Conservation (phyloP, 1,139 yeast genomes). For the Candida pseudoviswanathii region DNA sequence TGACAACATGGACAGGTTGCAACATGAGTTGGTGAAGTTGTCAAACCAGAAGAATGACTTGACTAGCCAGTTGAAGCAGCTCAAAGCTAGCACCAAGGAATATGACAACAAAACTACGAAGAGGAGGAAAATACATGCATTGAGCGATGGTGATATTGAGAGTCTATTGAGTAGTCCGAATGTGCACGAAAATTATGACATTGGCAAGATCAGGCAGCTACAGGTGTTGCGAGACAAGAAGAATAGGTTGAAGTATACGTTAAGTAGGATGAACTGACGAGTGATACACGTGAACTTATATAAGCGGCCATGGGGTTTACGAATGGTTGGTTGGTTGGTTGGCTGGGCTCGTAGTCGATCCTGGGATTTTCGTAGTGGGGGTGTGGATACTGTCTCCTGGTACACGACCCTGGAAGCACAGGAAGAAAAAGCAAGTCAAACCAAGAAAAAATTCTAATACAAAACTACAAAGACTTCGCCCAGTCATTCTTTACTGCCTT, state of each 20-base stretch:
- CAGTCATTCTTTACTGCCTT: not conserved
- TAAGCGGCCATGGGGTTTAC: no score
- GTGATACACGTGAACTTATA: not conserved
- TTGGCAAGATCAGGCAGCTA: slow-evolving; percentile 31
- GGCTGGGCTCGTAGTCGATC: not conserved
- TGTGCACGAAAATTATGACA: slow-evolving; percentile 15
- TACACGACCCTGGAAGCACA: not conserved
- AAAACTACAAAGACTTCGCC: no score
- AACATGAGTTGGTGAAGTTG: slow-evolving; percentile 33
- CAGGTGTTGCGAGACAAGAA: slow-evolving; percentile 38
- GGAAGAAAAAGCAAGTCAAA: not conserved
- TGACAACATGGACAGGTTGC: slow-evolving; percentile 32
- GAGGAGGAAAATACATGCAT: slow-evolving; percentile 7
- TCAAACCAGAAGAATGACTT: slow-evolving; percentile 28
- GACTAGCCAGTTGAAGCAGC: slow-evolving; percentile 31
- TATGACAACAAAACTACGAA: slow-evolving; percentile 20
- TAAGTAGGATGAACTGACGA: slow-evolving; percentile 17
- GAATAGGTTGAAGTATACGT: slow-evolving; percentile 39
- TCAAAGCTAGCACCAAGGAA: slow-evolving; percentile 30
- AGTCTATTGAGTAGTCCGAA: slow-evolving; percentile 3
- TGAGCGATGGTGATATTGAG: slow-evolving; percentile 9
- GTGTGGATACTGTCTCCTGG: not conserved
- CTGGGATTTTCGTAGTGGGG: not conserved
- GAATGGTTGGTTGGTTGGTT: not conserved
- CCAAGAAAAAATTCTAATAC: not conserved